phyloP scores from a whole-genome alignment of 78 protist genomes.

The Planoprotostelium fungivorum region DNA sequence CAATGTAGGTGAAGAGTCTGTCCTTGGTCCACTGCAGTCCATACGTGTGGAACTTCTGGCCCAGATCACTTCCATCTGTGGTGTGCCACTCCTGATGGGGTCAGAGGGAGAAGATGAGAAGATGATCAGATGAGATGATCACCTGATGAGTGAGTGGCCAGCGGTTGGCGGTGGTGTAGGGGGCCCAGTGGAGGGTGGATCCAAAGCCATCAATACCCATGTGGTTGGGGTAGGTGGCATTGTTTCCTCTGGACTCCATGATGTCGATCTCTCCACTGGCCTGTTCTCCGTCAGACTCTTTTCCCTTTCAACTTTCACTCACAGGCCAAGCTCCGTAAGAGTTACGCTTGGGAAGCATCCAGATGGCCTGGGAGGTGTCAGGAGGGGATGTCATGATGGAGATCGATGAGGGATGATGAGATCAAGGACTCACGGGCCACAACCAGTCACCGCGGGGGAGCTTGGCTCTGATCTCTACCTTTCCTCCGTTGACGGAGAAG shows the following conservation, averaged over 20 bases:
- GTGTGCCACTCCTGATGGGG: not conserved
- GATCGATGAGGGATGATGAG: not conserved
- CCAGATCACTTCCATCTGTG: not conserved
- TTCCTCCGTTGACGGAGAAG: conserved; percentile 9
- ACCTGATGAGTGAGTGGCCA: conserved; percentile 2
- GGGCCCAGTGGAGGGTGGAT: conserved; percentile 40
- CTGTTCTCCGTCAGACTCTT: too few relatives aligned
- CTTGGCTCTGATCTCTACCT: conserved; percentile 20
- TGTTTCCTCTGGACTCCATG: conserved; percentile 20
- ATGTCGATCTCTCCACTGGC: conserved; percentile 35
- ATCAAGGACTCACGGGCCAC: conserved; percentile 27
- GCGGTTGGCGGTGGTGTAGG: not conserved
- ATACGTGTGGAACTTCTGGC: conserved; percentile 18
- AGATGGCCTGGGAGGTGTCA: conserved; percentile 4
- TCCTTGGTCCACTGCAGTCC: conserved; percentile 19
- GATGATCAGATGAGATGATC: not conserved
- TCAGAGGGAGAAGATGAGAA: not conserved
- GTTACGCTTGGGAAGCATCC: conserved; percentile 22
- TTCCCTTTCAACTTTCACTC: too few relatives aligned
- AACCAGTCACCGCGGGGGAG: conserved; percentile 39
- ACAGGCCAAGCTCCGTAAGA: conserved; percentile 28
- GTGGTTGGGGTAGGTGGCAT: not conserved
- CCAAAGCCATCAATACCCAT: not conserved
- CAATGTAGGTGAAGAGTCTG: conserved; percentile 1
- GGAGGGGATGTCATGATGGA: not conserved